Evolutionary conservation across 352 stramenopile species (phyloP), one percentile per base, ranked within the genome.

Genomic region (Achlya hypogyna): DNA sequence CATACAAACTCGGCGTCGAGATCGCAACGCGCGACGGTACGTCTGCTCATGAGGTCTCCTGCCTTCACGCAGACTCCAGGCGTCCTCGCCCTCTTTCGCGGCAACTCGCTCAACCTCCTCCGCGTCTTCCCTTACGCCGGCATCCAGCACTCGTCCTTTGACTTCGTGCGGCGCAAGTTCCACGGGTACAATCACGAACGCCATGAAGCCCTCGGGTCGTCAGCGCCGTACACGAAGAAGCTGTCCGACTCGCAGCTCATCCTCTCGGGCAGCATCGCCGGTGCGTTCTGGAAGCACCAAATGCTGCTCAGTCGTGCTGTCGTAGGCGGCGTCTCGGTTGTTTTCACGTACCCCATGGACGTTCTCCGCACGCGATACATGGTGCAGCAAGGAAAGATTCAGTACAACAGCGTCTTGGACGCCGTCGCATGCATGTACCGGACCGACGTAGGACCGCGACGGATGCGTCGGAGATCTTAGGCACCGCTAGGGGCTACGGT

Each of bases 361-460:
- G 88, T 91, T 63, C 74, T 94, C 29, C 79, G 86, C 0, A 84
- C 85, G 20, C 78, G 85, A 20, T 94, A 91, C 66, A 91, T 92
- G 83, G 85, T 94, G 53, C 85, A 94, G 77, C 85, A 91, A 63
- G 83, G 83, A 0, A 88, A 85, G 42, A 75, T 86, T 56, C 79
- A 86, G 43, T 91, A 91, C 72, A 78, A 70, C 4, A 90, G 77
- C 27, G 74, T 94, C 12, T 85, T 74, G 6, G 75, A 94, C 47
- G 83, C 82, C 0, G 78, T 94, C 10, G 25, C 70, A 18, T 73
- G 77, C 16, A 94, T 94, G 85, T 94, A 94, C 69, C 83, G 79
- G 54, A 70, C 79, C 18, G 85, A 89, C 23, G 60, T 67, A 52
- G 6, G 1, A 5, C 34, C 2, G 20, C 12, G 2, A 18, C 22